Conservation (phyloP, 2,329 filamentous ascomycete species). For the Cladosporium sp. region DNA sequence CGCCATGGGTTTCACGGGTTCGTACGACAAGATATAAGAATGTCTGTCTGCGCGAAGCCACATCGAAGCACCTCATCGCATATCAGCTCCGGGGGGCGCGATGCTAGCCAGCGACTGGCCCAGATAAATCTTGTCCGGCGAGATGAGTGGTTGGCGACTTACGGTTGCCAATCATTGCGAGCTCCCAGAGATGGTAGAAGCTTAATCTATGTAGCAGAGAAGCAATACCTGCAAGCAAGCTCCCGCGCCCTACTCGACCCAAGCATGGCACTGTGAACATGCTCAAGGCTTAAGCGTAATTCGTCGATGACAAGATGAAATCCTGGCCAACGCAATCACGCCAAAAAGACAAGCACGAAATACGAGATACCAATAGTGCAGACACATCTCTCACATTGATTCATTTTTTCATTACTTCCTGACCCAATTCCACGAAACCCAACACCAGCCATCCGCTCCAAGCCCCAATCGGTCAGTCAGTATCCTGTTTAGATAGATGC, state of each 20-base stretch:
- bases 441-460: background rate
- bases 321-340: background rate
- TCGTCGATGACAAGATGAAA: background rate
- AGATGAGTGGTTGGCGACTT: no score
- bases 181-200: background rate
- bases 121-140: no score
- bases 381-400: background rate
- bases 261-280: background rate
- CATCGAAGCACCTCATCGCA: background rate
- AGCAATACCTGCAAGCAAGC: background rate
- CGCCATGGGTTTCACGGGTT: slow-evolving; percentile 59
- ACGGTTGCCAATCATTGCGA: no score
- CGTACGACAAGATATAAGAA: slow-evolving; percentile 10
- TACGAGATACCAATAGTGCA: background rate
- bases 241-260: background rate
- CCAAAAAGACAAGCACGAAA: background rate
- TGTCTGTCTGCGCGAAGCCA: background rate
- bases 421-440: background rate
- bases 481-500: background rate
- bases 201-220: background rate
- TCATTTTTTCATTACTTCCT: background rate
- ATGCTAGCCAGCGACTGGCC: no score
- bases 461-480: background rate
- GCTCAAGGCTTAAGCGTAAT: background rate
- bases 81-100: background rate